These are phyloP conservation scores for Cephalotrichum gorgonifer DNA, from an alignment of 2,329 filamentous ascomycete species.

Conservation along the genomic window DNA sequence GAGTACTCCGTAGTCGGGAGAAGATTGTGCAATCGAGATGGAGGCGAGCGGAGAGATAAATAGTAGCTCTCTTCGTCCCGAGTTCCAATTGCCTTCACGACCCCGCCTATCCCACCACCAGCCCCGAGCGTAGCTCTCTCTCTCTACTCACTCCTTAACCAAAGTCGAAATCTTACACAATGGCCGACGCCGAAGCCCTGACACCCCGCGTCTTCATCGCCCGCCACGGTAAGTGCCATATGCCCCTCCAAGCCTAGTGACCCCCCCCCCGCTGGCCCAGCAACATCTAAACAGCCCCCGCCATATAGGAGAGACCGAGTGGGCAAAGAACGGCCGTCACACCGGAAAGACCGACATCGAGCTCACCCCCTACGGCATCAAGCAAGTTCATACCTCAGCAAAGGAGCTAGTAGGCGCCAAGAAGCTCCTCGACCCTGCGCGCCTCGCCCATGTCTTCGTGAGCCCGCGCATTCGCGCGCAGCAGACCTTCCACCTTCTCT, in stretches of 20 bases:
- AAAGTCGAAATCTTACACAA: too few relatives aligned
- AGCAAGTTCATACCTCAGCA: conserved; percentile 64
- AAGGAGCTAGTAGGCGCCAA: conserved; percentile 75
- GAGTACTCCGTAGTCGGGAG: too few relatives aligned
- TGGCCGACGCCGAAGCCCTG: neutral
- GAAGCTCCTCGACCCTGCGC: conserved; percentile 70
- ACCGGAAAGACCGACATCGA: conserved; percentile 79
- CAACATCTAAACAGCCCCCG: too few relatives aligned
- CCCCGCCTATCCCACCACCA: too few relatives aligned
- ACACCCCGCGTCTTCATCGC: conserved; percentile 70
- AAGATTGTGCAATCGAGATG: too few relatives aligned
- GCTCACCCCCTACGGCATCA: conserved; percentile 72
- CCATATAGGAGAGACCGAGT: conserved; percentile 66
- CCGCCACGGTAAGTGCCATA: conserved; percentile 51
- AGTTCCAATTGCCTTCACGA: too few relatives aligned
- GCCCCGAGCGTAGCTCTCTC: too few relatives aligned
- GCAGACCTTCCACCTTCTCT: conserved; percentile 76
- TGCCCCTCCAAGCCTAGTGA: neutral
- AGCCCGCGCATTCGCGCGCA: conserved; percentile 79
- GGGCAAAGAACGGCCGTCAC: conserved; percentile 78
- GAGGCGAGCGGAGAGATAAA: too few relatives aligned
- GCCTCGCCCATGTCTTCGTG: conserved; percentile 83
- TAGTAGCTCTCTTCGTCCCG: too few relatives aligned
- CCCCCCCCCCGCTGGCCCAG: too few relatives aligned
- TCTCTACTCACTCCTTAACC: too few relatives aligned